Base-by-base conservation (phyloP, 345 rosid genomes). In the Populus nigra region DNA sequence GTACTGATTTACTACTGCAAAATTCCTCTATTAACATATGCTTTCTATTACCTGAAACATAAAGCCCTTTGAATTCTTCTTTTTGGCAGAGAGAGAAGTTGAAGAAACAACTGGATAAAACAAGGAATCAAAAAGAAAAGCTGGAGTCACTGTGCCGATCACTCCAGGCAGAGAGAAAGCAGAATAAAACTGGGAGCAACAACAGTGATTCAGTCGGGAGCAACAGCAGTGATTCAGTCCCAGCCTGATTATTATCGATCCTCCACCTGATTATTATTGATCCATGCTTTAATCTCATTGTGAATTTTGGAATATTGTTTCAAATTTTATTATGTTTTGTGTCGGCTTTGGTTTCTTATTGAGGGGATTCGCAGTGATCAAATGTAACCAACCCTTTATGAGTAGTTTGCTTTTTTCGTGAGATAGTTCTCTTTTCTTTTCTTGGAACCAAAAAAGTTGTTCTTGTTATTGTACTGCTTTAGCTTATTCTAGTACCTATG, bases 111-210 rank as follows among this genome's bases (percentile, higher is more conserved):
- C 79, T 93, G 79, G 94, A 93, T 90, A 95, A 90, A 86, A 87
- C 89, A 29, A 95, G 88, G 90, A 95, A 95, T 70, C 99, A 95
- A 85, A 95, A 95, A 83, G 96, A 90, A 59, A 93, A 88, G 86
- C 93, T 91, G 45, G 99, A 95, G 83, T 91, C 94, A 11, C 84
- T 93, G 75, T 95, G 96, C 85, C 87, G 98, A 69, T 89, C 96
- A n/a, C 97, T 93, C 79, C 99, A 91, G 81, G 94, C 96, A 12
- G 97, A 95, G 84, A 86, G 98, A 86, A 93, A 88, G 79, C 96
- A 88, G 76, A 86, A 79, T 67, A 63, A 87, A 0, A 65, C 20
- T 2, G 25, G 25, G 25, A 25, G 25, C 25, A 25, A 25, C 25
- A 25, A 1, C 25, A 25, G 25, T 25, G 25, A 25, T 25, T 25